Conservation (phyloP, 2,329 filamentous ascomycete genomes). For the Ophiostoma quercus region DNA sequence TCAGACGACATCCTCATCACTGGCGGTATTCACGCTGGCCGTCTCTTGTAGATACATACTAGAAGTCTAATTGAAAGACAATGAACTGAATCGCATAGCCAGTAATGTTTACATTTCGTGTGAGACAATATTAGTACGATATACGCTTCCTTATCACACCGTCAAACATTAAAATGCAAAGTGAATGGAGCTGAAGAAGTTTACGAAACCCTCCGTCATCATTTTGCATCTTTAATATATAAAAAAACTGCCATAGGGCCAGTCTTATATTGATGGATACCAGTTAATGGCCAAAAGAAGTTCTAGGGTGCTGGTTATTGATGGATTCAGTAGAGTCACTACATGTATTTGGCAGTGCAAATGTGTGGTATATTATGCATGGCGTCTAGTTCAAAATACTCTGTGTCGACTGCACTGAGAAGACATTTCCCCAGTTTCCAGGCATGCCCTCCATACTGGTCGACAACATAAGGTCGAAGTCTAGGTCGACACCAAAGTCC, state of each 20-base stretch:
- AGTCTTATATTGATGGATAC: too few species aligned
- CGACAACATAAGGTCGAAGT: neutral
- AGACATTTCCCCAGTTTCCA: neutral
- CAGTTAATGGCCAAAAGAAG: too few species aligned
- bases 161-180: too few species aligned
- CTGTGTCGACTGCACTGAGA: neutral
- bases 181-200: too few species aligned
- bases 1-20: slow-evolving; percentile 18
- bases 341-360: too few species aligned
- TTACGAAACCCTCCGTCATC: too few species aligned
- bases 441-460: neutral
- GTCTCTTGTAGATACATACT: neutral
- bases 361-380: too few species aligned
- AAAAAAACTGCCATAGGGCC: too few species aligned
- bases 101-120: neutral
- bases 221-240: too few species aligned
- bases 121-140: neutral
- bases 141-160: too few species aligned
- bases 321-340: too few species aligned
- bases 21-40: slow-evolving; percentile 20
- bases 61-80: neutral
- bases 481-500: neutral
- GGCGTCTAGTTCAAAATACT: neutral
- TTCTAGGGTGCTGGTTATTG: too few species aligned
- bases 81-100: neutral